These are phyloP conservation scores for Tausonia pullulans DNA, from an alignment of 1,284 basidiomycete species.

Conservation along the genomic window DNA sequence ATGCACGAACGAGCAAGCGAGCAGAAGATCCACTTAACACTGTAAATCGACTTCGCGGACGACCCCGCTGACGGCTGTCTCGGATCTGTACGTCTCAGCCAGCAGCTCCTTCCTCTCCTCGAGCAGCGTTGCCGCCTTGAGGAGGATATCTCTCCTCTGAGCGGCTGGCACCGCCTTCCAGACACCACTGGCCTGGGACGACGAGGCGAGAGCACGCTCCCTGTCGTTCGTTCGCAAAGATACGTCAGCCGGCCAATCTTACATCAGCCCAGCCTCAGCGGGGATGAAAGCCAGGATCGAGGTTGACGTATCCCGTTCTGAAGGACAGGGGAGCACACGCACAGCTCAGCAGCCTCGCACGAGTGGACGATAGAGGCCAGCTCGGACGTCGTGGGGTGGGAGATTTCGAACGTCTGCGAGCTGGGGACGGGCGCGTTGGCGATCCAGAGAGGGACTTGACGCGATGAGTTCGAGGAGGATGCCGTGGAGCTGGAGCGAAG, in stretches of 20 bases:
- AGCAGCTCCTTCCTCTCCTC: slow-evolving; percentile 4
- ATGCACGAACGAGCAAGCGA: too few species aligned
- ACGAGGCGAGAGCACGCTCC: neutral
- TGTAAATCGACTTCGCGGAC: slow-evolving; percentile 1
- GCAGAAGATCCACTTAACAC: neutral
- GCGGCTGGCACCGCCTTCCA: slow-evolving; percentile 1
- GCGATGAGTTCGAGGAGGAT: too few species aligned
- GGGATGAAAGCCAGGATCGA: too few species aligned
- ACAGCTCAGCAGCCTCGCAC: neutral
- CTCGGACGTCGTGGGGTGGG: neutral
- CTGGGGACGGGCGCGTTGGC: neutral
- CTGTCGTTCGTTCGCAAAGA: neutral
- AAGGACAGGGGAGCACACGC: neutral
- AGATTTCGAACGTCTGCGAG: neutral
- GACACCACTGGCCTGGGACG: neutral
- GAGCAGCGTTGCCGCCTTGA: neutral
- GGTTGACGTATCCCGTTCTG: too few species aligned
- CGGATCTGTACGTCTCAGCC: neutral
- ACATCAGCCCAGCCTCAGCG: too few species aligned
- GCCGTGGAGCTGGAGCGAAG: too few species aligned
- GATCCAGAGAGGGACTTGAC: slow-evolving; percentile 9
- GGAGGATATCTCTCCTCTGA: neutral
- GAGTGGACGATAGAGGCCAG: neutral
- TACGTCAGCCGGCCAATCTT: neutral
- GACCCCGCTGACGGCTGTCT: neutral